Conservation (phyloP, 495 filamentous ascomycete species). For the Staphylotrichum longicolle region DNA sequence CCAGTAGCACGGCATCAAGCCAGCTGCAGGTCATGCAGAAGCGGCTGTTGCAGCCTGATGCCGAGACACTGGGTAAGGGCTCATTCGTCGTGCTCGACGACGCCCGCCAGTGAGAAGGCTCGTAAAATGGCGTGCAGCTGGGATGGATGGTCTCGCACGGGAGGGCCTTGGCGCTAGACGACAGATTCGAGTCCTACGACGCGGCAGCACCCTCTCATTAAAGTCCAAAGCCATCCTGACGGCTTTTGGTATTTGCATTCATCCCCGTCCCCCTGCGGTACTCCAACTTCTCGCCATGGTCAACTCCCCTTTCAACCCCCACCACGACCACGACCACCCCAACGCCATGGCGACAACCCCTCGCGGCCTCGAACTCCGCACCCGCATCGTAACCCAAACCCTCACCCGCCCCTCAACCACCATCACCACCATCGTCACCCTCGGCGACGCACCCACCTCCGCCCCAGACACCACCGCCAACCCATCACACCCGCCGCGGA, state of each 20-base stretch:
- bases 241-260: neutral
- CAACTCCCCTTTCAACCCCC: neutral
- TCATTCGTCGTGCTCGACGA: neutral
- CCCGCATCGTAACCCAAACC: constrained; percentile 24
- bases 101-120: neutral
- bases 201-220: neutral
- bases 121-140: neutral
- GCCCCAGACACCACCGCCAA: neutral
- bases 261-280: no score
- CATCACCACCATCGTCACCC: constrained; percentile 24
- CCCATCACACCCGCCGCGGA: constrained; percentile 2
- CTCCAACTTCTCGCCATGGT: neutral
- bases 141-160: neutral
- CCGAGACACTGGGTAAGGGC: constrained; percentile 13
- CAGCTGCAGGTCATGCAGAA: constrained; percentile 5
- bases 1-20: constrained; percentile 1
- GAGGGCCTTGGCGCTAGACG: constrained; percentile 1
- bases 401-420: constrained; percentile 25
- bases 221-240: neutral
- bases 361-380: neutral
- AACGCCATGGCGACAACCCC: neutral
- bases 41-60: constrained; percentile 17
- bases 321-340: neutral
- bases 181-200: neutral
- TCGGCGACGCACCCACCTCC: constrained; percentile 11